A percentile compares a stretch with the other conserved stretches of the same genome.
phyloP scores from a whole-genome alignment of 2,329 filamentous ascomycete genomes.

The Diaporthe australafricana region DNA sequence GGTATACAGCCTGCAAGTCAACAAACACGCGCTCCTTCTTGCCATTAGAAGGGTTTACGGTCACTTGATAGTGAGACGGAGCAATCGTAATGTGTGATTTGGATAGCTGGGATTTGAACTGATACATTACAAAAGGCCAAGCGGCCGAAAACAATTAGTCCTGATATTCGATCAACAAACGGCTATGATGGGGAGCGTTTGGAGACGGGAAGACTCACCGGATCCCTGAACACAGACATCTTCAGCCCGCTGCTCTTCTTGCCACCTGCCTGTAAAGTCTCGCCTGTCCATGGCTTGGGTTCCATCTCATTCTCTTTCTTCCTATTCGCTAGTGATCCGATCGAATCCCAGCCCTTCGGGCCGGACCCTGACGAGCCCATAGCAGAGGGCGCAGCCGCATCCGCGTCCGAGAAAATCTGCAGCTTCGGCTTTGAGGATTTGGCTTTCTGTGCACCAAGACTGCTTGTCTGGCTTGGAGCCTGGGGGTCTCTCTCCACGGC shows the following conservation, averaged over 20 bases:
- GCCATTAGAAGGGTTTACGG: conserved; percentile 83
- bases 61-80: conserved; percentile 80
- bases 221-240: conserved; percentile 93
- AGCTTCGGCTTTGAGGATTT: conserved; percentile 84
- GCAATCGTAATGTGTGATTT: conserved; percentile 74
- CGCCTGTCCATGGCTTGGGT: conserved; percentile 90
- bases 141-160: conserved; percentile 81
- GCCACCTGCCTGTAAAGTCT: conserved; percentile 88
- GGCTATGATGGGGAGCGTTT: conserved; percentile 54
- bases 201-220: conserved; percentile 73
- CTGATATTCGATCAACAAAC: conserved; percentile 88
- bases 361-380: conserved; percentile 63
- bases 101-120: conserved; percentile 72
- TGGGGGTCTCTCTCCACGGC: conserved; percentile 71
- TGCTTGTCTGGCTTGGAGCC: conserved; percentile 64
- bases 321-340: conserved; percentile 85
- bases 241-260: conserved; percentile 82
- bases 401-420: conserved; percentile 87
- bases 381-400: conserved; percentile 67
- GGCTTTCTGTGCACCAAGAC: conserved; percentile 59
- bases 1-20: conserved; percentile 87
- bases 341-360: conserved; percentile 89
- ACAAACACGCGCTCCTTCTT: conserved; percentile 90
- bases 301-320: conserved; percentile 95
- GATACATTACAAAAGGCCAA: conserved; percentile 61